Evolutionary conservation across 169 alveolate species (phyloP), one percentile per base, ranked within the genome.

Genomic region (Eimeria falciformis): DNA sequence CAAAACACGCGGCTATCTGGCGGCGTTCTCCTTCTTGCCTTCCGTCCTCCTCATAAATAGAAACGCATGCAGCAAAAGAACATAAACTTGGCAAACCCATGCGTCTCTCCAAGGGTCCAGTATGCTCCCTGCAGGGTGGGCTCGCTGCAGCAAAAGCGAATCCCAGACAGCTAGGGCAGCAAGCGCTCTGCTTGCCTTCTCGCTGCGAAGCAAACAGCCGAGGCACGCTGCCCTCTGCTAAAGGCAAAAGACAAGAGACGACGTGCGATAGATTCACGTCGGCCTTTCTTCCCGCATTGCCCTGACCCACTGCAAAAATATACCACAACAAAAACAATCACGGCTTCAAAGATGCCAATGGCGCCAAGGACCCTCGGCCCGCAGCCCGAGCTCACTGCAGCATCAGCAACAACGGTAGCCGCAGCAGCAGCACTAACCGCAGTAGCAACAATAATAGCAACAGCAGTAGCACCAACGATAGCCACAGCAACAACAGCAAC

Each of bases 191-290:
- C 33, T 11, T 73, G 43, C 84, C 84, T 6, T 73, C 84, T 40
- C 56, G 12, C 6, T 53, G 27, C 5, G 2, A 21, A 12, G 56
- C 53, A 21, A 73, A 73, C 62, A 73, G 45, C 21, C 56, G 62
- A 18, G 40, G 62, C 33, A 73, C 14, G 62, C 84, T 33, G 43
- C 84, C 84, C 33, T 45, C 84, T 5, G 84, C 84, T 27, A 73
- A n/a, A 18, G 84, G 84, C 27, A 73, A n/a, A 56, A 73, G 84
- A 14, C 84, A 73, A 25, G 84, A 40, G 62, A 73, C 62, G 21
- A 40, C 62, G 58, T 73, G 84, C 27, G 25, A 43, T 5, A 73
- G 62, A 14, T 37, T 53, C 82, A 65, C 27, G 21, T 3, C 5
- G 40, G 7, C 78, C n/a, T 47, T 47, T n/a, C 45, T 73, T 4